These are phyloP conservation scores for Talaromyces sp. DNA, from an alignment of 2,329 filamentous ascomycete genomes.

Conservation along the genomic window DNA sequence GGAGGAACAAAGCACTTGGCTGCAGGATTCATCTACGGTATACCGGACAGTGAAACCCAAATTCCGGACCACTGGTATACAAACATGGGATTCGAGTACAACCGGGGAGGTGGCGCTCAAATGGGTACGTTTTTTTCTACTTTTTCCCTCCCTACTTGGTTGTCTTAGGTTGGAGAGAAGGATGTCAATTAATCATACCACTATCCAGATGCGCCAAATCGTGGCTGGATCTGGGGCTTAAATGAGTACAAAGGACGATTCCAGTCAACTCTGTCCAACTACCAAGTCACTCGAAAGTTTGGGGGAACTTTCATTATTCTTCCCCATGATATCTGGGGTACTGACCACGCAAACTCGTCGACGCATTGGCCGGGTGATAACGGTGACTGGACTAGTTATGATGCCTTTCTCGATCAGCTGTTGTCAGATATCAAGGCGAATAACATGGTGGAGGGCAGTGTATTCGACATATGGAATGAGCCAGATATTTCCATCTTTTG, in stretches of 20 bases:
- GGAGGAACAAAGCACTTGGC: slow-evolving; percentile 30
- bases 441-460: slow-evolving; percentile 35
- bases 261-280: slow-evolving; percentile 46
- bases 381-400: slow-evolving; percentile 43
- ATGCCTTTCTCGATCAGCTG: slow-evolving; percentile 20
- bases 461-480: slow-evolving; percentile 56
- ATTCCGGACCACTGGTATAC: slow-evolving; percentile 41
- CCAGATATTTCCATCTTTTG: slow-evolving; percentile 46
- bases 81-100: slow-evolving; percentile 43
- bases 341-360: slow-evolving; percentile 42
- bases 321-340: slow-evolving; percentile 49
- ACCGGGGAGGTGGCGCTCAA: slow-evolving; percentile 43
- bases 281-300: slow-evolving; percentile 42
- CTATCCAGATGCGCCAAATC: slow-evolving; percentile 21
- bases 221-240: slow-evolving; percentile 42
- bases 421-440: slow-evolving; percentile 23
- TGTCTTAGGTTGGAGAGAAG: neutral
- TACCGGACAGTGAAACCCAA: slow-evolving; percentile 37
- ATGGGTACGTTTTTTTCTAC: slow-evolving; percentile 20
- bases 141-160: neutral
- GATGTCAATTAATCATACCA: neutral
- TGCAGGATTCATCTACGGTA: slow-evolving; percentile 45
- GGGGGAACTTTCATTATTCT: slow-evolving; percentile 46
- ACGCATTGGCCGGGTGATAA: slow-evolving; percentile 50
- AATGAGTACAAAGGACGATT: slow-evolving; percentile 40